Conservation (phyloP, 2,329 filamentous ascomycete genomes). For the Coniella vitis region DNA sequence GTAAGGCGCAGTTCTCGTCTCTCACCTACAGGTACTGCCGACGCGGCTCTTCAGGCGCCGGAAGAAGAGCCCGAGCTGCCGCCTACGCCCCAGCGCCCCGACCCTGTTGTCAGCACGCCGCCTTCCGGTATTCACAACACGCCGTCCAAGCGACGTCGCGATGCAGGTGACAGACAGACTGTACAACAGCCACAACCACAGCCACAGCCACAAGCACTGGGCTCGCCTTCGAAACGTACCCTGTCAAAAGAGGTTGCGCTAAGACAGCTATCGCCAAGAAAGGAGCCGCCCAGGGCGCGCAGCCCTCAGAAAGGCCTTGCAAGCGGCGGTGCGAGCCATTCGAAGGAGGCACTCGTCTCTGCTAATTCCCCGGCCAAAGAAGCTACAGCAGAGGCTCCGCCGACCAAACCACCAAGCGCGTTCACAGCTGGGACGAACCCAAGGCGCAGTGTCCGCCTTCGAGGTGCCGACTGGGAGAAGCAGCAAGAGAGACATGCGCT, state of each 20-base stretch:
- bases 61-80: conserved; percentile 58
- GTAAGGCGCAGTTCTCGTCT: conserved; percentile 30
- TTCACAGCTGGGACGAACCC: conserved; percentile 13
- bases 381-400: conserved; percentile 35
- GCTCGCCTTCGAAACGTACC: conserved; percentile 44
- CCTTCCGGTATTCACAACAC: conserved; percentile 55
- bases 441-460: conserved; percentile 32
- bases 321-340: conserved; percentile 6
- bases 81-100: conserved; percentile 45
- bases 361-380: no score
- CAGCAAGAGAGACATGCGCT: conserved; percentile 46
- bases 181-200: neutral
- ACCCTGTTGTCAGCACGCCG: conserved; percentile 48
- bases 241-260: conserved; percentile 19
- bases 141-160: conserved; percentile 39
- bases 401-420: conserved; percentile 34
- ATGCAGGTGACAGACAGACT: neutral
- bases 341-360: neutral
- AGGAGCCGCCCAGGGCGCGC: neutral
- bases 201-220: conserved; percentile 14
- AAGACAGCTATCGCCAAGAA: neutral
- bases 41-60: conserved; percentile 25
- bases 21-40: conserved; percentile 25
- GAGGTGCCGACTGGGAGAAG: conserved; percentile 41
- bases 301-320: neutral